phyloP scores from a whole-genome alignment of 1,284 basidiomycete genomes.

The Mycena sp. region DNA sequence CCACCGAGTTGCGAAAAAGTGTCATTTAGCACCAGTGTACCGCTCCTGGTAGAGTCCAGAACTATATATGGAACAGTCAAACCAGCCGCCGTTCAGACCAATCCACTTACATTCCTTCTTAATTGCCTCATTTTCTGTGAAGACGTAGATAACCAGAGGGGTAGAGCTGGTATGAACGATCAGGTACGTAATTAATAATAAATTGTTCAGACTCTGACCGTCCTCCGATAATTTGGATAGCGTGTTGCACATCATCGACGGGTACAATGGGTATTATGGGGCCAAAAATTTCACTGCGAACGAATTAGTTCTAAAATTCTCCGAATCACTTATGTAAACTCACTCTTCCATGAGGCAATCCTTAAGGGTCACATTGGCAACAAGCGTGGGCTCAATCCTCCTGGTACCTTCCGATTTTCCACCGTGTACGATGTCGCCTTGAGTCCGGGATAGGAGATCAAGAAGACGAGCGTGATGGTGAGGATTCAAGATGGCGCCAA shows the following conservation, averaged over 20 bases:
- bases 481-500: conserved; percentile 54
- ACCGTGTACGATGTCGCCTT: conserved; percentile 77
- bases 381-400: conserved; percentile 75
- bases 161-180: conserved; percentile 59
- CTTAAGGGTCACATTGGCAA: conserved; percentile 66
- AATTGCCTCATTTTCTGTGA: conserved; percentile 65
- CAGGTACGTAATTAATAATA: not conserved
- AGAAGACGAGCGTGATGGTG: conserved; percentile 71
- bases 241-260: conserved; percentile 75
- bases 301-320: not conserved
- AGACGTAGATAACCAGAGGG: conserved; percentile 82
- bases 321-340: conserved; percentile 32
- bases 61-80: conserved; percentile 48
- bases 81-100: not conserved
- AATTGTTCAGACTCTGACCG: conserved; percentile 44
- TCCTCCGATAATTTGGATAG: conserved; percentile 75
- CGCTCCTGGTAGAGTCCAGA: conserved; percentile 72
- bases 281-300: conserved; percentile 73
- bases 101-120: conserved; percentile 62
- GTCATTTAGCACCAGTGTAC: conserved; percentile 71
- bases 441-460: conserved; percentile 68
- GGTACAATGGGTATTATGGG: conserved; percentile 82
- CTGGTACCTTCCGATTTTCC: conserved; percentile 65
- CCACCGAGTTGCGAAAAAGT: conserved; percentile 62
- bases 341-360: conserved; percentile 83